phyloP scores from a whole-genome alignment of 805 yeast species.

The Tetrapisispora phaffii region DNA sequence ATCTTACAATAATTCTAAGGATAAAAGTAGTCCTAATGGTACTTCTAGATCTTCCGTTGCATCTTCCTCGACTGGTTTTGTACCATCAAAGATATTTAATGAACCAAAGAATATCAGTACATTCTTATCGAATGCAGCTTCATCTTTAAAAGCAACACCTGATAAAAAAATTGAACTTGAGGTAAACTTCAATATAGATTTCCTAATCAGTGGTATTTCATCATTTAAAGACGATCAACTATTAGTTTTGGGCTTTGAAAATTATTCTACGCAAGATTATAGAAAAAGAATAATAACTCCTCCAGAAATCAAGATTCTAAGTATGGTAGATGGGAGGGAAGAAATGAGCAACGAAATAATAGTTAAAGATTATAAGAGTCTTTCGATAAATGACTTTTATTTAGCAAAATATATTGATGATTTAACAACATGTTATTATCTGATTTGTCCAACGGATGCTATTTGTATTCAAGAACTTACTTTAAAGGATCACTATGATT shows the following conservation, averaged over 20 bases:
- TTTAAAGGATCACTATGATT: constrained; percentile 56
- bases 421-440: constrained; percentile 39
- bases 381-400: constrained; percentile 76
- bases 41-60: constrained; percentile 6
- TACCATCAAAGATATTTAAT: constrained; percentile 1
- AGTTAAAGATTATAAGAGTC: constrained; percentile 42
- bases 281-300: constrained; percentile 32
- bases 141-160: constrained; percentile 38
- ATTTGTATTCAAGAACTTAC: constrained; percentile 66
- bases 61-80: background rate
- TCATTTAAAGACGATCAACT: constrained; percentile 65
- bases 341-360: constrained; percentile 71
- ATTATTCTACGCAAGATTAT: constrained; percentile 2
- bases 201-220: constrained; percentile 65
- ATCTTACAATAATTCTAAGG: background rate
- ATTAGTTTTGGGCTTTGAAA: constrained; percentile 31
- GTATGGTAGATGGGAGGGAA: constrained; percentile 58
- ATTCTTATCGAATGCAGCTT: constrained; percentile 32
- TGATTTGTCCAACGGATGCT: constrained; percentile 75
- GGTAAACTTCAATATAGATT: constrained; percentile 33
- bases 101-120: constrained; percentile 20
- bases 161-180: constrained; percentile 34
- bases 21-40: constrained; percentile 8
- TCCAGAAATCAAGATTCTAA: constrained; percentile 70
- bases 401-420: constrained; percentile 41